Evolutionary conservation across 176 grass and related monocot genomes (phyloP).

Genomic region (Lolium rigidum): DNA sequence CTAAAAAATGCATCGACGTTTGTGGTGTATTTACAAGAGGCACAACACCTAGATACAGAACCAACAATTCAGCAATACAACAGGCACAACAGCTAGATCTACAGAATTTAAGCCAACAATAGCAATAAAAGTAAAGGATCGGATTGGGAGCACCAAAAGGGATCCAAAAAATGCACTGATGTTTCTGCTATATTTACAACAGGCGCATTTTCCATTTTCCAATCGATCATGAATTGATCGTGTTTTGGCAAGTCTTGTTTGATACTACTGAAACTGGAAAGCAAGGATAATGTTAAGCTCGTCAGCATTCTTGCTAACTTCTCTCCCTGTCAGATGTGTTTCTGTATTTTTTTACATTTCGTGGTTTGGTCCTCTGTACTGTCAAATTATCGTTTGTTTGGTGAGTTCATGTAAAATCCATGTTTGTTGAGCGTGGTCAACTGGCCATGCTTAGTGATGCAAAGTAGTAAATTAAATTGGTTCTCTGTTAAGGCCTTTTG

Average conservation of each 20-base stretch:
- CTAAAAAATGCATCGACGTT: too few species aligned
- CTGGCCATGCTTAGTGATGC: neutral
- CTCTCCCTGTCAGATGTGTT: neutral
- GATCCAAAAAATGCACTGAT: too few species aligned
- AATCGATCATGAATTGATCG: neutral
- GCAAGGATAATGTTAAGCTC: neutral
- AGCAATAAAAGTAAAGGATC: too few species aligned
- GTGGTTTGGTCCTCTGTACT: neutral
- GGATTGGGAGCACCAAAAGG: too few species aligned
- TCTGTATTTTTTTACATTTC: neutral
- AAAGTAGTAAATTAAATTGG: neutral
- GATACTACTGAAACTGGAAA: neutral
- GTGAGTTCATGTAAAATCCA: neutral
- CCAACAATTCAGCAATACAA: too few species aligned
- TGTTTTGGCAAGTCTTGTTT: neutral
- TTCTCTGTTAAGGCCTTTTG: neutral
- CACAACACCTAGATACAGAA: too few species aligned
- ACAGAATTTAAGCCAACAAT: too few species aligned
- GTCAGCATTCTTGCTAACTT: neutral
- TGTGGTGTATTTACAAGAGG: too few species aligned
- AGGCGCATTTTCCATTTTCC: neutral
- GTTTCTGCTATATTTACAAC: too few species aligned
- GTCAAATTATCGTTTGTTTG: slow-evolving; percentile 5
- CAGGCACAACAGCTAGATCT: too few species aligned
- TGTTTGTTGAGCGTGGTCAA: neutral